These are phyloP conservation scores for Penicillium coffeae DNA, from an alignment of 495 filamentous ascomycete genomes.

Conservation along the genomic window DNA sequence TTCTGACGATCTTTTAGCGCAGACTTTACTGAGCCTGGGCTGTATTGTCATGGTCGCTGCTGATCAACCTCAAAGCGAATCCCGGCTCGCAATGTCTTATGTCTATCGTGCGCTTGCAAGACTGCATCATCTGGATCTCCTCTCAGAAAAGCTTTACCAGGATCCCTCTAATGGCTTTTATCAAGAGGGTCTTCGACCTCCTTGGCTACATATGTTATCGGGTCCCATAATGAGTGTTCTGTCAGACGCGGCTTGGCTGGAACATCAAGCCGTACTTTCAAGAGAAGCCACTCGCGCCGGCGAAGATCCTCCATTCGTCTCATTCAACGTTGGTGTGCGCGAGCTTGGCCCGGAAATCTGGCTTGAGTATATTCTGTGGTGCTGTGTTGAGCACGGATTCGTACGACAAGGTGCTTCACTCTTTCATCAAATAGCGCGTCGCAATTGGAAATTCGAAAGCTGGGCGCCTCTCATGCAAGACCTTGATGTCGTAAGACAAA, in stretches of 20 bases:
- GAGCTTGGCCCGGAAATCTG: conserved; percentile 58
- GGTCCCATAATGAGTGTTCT: conserved; percentile 57
- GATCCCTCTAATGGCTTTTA: conserved; percentile 32
- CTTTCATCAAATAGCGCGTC: conserved; percentile 35
- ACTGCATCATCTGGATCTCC: conserved; percentile 53
- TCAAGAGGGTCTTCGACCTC: conserved; percentile 47
- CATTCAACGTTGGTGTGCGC: conserved; percentile 47
- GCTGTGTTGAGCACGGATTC: conserved; percentile 60
- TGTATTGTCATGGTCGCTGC: conserved; percentile 52
- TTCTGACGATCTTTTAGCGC: conserved; percentile 19
- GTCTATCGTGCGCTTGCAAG: conserved; percentile 57
- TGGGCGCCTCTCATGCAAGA: conserved; percentile 33
- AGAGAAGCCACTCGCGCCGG: conserved; percentile 43
- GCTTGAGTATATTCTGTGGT: conserved; percentile 66
- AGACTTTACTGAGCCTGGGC: conserved; percentile 42
- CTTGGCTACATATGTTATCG: conserved; percentile 54
- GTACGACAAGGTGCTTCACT: conserved; percentile 50
- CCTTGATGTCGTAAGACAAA: conserved; percentile 26
- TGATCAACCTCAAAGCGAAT: conserved; percentile 33
- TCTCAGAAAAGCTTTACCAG: conserved; percentile 58
- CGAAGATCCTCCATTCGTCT: conserved; percentile 48
- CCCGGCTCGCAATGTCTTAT: conserved; percentile 49
- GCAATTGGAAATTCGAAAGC: conserved; percentile 36
- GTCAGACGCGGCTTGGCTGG: conserved; percentile 59
- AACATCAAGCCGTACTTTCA: conserved; percentile 44